A percentile compares a stretch with the other conserved stretches of the same genome.
Conservation (phyloP, 345 rosid genomes). For the Trapa bicornis region DNA sequence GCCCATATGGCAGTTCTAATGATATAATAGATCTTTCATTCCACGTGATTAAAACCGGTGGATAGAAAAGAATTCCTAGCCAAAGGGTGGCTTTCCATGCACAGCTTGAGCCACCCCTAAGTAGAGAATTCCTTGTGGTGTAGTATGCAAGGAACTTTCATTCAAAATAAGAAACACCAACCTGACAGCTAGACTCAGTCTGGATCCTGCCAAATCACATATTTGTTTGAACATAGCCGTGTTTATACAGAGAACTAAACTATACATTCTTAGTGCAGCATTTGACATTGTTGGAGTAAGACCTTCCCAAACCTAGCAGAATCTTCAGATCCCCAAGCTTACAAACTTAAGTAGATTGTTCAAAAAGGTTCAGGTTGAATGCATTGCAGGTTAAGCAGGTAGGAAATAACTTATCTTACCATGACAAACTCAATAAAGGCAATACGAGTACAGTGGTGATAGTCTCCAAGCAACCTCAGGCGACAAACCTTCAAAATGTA, state of each 20-base stretch:
- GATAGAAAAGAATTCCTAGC: not conserved
- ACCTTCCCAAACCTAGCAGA: not conserved
- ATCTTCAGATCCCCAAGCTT: not conserved
- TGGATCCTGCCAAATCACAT: not conserved
- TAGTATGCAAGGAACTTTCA: not conserved
- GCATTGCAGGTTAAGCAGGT: not conserved
- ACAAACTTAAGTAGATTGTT: not conserved
- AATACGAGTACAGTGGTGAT: constrained; percentile 32
- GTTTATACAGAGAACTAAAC: not conserved
- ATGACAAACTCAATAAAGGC: constrained; percentile 32
- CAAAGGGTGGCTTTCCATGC: not conserved
- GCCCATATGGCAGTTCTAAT: not conserved
- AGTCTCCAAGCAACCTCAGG: constrained; percentile 34
- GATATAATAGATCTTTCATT: not conserved
- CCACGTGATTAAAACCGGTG: not conserved
- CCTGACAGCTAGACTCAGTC: not conserved
- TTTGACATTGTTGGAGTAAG: not conserved
- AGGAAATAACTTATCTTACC: constrained; percentile 10
- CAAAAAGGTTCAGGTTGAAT: not conserved
- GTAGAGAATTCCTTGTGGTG: not conserved
- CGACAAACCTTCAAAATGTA: constrained; percentile 23
- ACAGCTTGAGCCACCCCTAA: not conserved
- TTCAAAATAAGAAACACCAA: not conserved
- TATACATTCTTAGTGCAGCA: too few species aligned
- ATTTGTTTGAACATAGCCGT: not conserved